Percentiles rank a stretch among this genome's conserved stretches.
phyloP scores from a whole-genome alignment of 148 eudicot genomes.

The Nepenthes gracilis region DNA sequence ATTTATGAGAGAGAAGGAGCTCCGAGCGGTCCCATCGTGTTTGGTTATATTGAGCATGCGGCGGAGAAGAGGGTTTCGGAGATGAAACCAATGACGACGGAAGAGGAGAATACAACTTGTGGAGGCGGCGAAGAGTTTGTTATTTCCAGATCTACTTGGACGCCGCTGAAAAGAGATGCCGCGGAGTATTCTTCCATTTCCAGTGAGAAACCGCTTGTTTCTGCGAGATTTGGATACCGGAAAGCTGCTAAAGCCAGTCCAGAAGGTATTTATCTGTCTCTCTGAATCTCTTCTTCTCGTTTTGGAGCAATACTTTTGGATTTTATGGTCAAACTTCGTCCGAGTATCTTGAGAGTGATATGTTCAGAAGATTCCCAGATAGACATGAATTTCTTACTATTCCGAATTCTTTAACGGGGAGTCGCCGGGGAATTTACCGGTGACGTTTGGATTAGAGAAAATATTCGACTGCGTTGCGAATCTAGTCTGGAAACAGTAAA shows the following conservation, averaged over 20 bases:
- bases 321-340: too few species aligned
- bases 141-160: slow-evolving; percentile 20
- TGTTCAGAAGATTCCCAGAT: too few species aligned
- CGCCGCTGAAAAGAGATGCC: slow-evolving; percentile 3
- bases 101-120: slow-evolving; percentile 9
- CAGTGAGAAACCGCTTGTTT: slow-evolving; percentile 47
- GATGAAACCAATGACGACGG: neutral
- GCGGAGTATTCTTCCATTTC: slow-evolving; percentile 16
- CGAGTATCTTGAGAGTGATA: too few species aligned
- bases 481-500: too few species aligned
- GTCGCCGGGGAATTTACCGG: too few species aligned
- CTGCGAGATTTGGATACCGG: slow-evolving; percentile 55
- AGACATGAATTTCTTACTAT: too few species aligned
- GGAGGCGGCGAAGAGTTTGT: slow-evolving; percentile 23
- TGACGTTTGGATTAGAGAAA: too few species aligned
- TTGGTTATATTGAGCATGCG: slow-evolving; percentile 14
- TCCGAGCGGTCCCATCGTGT: slow-evolving; percentile 9
- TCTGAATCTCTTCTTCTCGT: neutral
- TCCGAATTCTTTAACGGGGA: too few species aligned
- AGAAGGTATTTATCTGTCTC: slow-evolving; percentile 40
- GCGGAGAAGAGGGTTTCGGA: slow-evolving; percentile 1
- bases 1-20: neutral
- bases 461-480: too few species aligned
- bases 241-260: slow-evolving; percentile 36
- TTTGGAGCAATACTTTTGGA: neutral